Evolutionary conservation across 352 stramenopile genomes (phyloP), one percentile per base, ranked within the genome.

Genomic region (Phytophthora nicotianae): DNA sequence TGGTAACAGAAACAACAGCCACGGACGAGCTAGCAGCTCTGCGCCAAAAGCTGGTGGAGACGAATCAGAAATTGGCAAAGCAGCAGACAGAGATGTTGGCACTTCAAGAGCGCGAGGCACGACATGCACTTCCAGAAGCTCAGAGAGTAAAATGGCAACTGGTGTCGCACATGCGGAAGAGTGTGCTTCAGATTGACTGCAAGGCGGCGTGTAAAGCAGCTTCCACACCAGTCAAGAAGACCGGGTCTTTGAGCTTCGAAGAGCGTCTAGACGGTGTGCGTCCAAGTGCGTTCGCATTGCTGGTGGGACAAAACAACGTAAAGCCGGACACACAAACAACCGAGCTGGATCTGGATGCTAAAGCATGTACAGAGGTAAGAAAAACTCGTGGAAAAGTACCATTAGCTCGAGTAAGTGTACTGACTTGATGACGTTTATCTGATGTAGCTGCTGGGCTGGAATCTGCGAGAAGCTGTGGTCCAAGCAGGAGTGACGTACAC

Each of bases 91-190:
- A 89, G 48, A 83, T 90, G 52, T 53, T 92, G 38, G 69, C 76
- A 19, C 66, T 90, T 19, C 75, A 89, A 63, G 83, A 92, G 46
- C 79, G 70, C 5, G 83, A 92, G 48, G 58, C 81, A 47, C 78
- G 83, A 19, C 81, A 90, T 53, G 73, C 79, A 5, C 55, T 87
- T 0, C 79, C 82, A 19, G 83, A 92, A 62, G 79, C 75, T 14
- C 77, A 88, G 42, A 75, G 83, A 6, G 65, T 92, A 33, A 90
- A 86, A 58, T 78, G 69, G 66, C 79, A 90, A 40, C 54, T 90
- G 33, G 72, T 90, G 26, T 74, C 68, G 21, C 59, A 76, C 26
- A 81, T 92, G 61, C 77, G 85, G 50, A 84, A 85, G 46, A 83
- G 72, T 27, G 83, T 92, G 58, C 68, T 86, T 14, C 56, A 88